Evolutionary conservation across 352 stramenopile genomes (phyloP).

Genomic region (Blastocystis hominis): DNA sequence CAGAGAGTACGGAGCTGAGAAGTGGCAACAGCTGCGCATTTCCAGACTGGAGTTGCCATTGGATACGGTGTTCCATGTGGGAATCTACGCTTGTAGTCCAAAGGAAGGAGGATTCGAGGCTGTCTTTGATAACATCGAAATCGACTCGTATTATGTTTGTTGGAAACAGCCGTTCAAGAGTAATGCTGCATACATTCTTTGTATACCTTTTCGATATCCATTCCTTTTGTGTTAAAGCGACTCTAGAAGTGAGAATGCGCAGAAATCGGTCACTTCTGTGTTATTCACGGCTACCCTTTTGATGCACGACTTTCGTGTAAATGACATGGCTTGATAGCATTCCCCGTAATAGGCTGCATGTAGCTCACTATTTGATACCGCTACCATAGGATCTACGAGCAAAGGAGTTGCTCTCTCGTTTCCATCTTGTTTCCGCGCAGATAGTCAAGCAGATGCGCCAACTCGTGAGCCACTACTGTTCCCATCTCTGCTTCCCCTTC

Average conservation of each 20-base stretch:
- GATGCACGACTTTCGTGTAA: background rate
- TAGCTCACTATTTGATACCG: background rate
- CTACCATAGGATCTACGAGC: background rate
- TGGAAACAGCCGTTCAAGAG: background rate
- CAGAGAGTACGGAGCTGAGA: slow-evolving; percentile 6
- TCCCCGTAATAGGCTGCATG: slow-evolving; percentile 39
- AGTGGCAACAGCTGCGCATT: slow-evolving; percentile 48
- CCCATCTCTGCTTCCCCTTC: background rate
- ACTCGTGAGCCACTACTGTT: slow-evolving; percentile 3
- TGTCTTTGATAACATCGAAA: background rate
- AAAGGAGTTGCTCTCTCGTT: background rate
- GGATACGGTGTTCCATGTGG: slow-evolving; percentile 49
- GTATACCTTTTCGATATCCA: background rate
- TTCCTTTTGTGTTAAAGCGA: background rate
- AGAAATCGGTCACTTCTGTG: background rate
- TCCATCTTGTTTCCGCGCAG: background rate
- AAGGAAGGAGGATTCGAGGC: slow-evolving; percentile 47
- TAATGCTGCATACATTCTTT: background rate
- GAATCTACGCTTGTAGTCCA: slow-evolving; percentile 47
- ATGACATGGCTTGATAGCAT: background rate
- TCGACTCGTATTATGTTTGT: slow-evolving; percentile 17
- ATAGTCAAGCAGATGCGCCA: slow-evolving; percentile 38
- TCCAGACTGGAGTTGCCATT: slow-evolving; percentile 10
- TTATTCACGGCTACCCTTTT: background rate
- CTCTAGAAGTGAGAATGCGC: background rate